A percentile compares a stretch with the other conserved stretches of the same genome.
These are phyloP conservation scores for Iberis pinnata DNA, from an alignment of 345 rosid species.

Conservation along the genomic window DNA sequence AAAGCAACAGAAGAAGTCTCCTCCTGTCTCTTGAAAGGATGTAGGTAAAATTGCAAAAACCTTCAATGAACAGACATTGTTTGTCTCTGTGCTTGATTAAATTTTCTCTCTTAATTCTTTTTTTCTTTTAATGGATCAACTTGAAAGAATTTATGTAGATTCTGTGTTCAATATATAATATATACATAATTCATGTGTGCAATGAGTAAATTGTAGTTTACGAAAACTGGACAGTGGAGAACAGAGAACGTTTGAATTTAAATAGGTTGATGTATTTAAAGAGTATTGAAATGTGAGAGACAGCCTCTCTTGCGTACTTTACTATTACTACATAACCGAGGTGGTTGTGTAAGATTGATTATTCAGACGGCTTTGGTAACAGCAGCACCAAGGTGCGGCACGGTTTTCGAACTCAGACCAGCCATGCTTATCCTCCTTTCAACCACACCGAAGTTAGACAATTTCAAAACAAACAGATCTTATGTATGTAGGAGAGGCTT, in stretches of 20 bases:
- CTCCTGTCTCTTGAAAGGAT: conserved; percentile 54
- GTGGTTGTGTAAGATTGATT: not conserved
- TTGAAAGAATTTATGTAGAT: conserved; percentile 23
- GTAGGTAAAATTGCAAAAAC: conserved; percentile 15
- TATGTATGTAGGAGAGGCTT: not conserved
- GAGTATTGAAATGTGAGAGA: too few species aligned
- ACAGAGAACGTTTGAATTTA: too few species aligned
- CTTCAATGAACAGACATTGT: conserved; percentile 2
- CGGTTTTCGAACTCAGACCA: conserved; percentile 61
- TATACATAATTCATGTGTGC: conserved; percentile 15
- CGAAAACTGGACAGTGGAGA: too few species aligned
- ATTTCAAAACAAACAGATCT: not conserved
- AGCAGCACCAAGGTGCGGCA: conserved; percentile 62
- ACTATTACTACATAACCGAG: not conserved
- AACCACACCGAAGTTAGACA: conserved; percentile 7
- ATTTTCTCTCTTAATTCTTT: too few species aligned
- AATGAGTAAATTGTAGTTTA: not conserved
- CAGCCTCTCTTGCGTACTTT: conserved; percentile 9
- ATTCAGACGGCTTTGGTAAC: conserved; percentile 33
- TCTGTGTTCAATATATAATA: conserved; percentile 14
- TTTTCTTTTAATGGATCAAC: conserved; percentile 4
- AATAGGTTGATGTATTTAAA: too few species aligned
- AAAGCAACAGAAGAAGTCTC: conserved; percentile 54
- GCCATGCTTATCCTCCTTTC: conserved; percentile 79
- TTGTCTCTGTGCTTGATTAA: too few species aligned